Evolutionary conservation across 192 early-diverging fungal genomes (phyloP).

Genomic region (Gamsiella multidivaricata): DNA sequence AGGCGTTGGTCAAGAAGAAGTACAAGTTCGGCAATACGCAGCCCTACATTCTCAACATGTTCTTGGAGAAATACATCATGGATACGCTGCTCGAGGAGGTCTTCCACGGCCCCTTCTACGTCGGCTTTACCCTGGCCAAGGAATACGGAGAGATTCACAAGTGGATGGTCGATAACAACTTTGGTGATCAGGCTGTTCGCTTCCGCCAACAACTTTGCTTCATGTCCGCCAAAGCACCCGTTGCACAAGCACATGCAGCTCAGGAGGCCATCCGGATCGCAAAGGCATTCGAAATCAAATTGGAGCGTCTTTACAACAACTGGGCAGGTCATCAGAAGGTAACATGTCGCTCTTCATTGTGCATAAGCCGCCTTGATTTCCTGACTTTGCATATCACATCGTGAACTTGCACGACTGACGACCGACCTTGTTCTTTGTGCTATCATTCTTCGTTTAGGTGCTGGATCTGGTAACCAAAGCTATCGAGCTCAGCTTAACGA

Average conservation of each 20-base stretch:
- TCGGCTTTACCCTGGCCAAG: conserved; percentile 41
- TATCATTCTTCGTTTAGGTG: conserved; percentile 23
- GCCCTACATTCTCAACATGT: conserved; percentile 57
- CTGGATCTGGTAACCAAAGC: conserved; percentile 52
- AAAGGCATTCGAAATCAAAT: conserved; percentile 31
- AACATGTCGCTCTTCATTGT: neutral
- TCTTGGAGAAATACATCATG: conserved; percentile 65
- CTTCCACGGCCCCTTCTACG: conserved; percentile 55
- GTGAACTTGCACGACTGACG: too few species aligned
- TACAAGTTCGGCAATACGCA: conserved; percentile 53
- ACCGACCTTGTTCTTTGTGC: neutral
- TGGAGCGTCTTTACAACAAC: conserved; percentile 48
- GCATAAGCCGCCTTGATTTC: neutral
- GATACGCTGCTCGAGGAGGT: conserved; percentile 59
- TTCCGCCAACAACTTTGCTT: conserved; percentile 58
- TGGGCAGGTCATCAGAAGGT: conserved; percentile 52
- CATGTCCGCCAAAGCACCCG: conserved; percentile 46
- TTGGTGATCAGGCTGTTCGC: conserved; percentile 45
- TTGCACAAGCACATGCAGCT: conserved; percentile 21
- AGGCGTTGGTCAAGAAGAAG: conserved; percentile 41
- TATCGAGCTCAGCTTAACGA: conserved; percentile 54
- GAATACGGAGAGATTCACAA: conserved; percentile 37
- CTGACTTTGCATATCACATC: too few species aligned
- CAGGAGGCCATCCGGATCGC: conserved; percentile 29
- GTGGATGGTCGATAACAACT: conserved; percentile 54